Evolutionary conservation across 495 filamentous ascomycete genomes (phyloP).

Genomic region (Choiromyces venosus): DNA sequence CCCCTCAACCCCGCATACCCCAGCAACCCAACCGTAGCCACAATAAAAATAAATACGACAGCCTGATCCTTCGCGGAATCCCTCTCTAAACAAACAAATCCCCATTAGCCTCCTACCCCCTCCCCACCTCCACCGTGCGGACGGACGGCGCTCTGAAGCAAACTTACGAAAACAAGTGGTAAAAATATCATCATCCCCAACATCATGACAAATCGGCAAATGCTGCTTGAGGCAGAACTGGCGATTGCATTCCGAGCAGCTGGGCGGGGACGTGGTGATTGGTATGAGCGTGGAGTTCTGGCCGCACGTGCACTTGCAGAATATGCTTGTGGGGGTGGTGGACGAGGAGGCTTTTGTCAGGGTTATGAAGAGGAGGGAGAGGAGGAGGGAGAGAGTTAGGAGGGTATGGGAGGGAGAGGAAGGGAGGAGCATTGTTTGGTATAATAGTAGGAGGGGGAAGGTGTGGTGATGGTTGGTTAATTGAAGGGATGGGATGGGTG

Average conservation of each 20-base stretch:
- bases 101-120: constrained; percentile 20
- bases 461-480: constrained; percentile 5
- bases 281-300: constrained; percentile 85
- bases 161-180: constrained; percentile 80
- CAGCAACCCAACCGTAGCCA: constrained; percentile 76
- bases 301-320: constrained; percentile 98
- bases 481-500: too few species aligned
- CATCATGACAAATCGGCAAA: constrained; percentile 76
- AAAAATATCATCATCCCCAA: constrained; percentile 78
- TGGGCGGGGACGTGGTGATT: constrained; percentile 44
- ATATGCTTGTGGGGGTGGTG: constrained; percentile 58
- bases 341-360: constrained; percentile 2
- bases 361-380: constrained; percentile 16
- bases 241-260: constrained; percentile 81
- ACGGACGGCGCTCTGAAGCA: background rate
- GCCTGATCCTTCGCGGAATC: constrained; percentile 84
- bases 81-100: constrained; percentile 55
- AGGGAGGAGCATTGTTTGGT: constrained; percentile 6
- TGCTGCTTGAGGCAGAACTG: constrained; percentile 82
- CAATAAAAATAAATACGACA: constrained; percentile 87
- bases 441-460: background rate
- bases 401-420: background rate
- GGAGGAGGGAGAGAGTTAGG: constrained; percentile 6
- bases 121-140: background rate
- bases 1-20: constrained; percentile 65